Evolutionary conservation across 305 asterid species (phyloP), one percentile per base, ranked within the genome.

Genomic region (Plantago lanceolata): DNA sequence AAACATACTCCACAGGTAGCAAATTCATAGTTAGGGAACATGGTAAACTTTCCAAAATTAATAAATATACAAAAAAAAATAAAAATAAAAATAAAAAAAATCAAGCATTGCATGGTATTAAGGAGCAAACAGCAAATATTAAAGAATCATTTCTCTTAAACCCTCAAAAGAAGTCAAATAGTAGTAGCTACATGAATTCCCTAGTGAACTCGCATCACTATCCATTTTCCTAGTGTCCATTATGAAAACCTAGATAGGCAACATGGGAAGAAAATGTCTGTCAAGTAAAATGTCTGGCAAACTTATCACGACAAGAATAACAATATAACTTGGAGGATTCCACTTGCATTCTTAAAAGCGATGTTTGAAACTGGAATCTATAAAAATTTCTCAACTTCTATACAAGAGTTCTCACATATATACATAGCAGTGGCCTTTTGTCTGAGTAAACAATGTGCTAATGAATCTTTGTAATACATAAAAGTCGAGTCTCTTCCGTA

Each of bases 1-100:
- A 18, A 47, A 43, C 61, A n/a, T 37, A 57, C 54, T 16, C 67
- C 48, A 63, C 37, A 64, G 26, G 15, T 62, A n/a, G 21, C 20
- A 24, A 1, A 3, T 59, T 59, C 28, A 4, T 17, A 66, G 17
- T 40, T 6, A 48, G 26, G 65, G 21, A 28, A 55, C 53, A 68
- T 24, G 2, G 55, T 18, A 16, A 14, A 57, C 47, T 19, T 47
- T 55, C 21, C 6, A 2, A 33, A 5, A 29, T 15, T 21, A 40
- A 62, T 44, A 58, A 52, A n/a, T n/a, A n/a, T n/a, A n/a, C n/a
- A n/a, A n/a, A n/a, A n/a, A n/a, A n/a, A n/a, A n/a, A 18, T 21
- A 33, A 15, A 13, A 12, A 21, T 43, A 63, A 33, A 59, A 48
- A n/a, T 43, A 33, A 15, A 3, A 53, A 18, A 14, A 53, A 40